phyloP scores from a whole-genome alignment of 441 rosid genomes.

The Hura crepitans region DNA sequence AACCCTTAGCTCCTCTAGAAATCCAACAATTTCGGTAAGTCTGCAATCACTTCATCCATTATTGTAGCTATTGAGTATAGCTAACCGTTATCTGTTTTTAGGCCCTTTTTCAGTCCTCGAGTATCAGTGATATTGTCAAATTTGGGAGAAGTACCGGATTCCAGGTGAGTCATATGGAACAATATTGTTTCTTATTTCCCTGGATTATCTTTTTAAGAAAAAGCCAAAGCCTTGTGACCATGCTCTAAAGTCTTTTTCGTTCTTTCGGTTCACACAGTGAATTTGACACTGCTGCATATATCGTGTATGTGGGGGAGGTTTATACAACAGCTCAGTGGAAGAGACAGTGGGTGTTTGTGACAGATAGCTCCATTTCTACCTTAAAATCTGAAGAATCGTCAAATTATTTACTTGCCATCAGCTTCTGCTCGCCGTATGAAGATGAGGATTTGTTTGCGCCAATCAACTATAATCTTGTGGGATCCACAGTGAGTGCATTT shows the following conservation, averaged over 20 bases:
- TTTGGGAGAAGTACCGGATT: slow-evolving; percentile 75
- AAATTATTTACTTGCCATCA: slow-evolving; percentile 72
- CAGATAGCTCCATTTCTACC: slow-evolving; percentile 55
- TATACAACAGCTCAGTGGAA: slow-evolving; percentile 45
- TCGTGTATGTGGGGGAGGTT: slow-evolving; percentile 77
- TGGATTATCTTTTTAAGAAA: background rate
- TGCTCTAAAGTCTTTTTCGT: background rate
- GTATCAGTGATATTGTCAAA: slow-evolving; percentile 46
- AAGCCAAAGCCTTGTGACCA: background rate
- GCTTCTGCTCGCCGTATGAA: slow-evolving; percentile 54
- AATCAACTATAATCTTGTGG: slow-evolving; percentile 63
- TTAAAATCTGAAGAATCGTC: slow-evolving; percentile 43
- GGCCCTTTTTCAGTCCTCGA: slow-evolving; percentile 85
- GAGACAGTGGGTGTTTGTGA: slow-evolving; percentile 92
- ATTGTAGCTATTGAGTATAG: slow-evolving; percentile 16
- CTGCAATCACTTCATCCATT: slow-evolving; percentile 19
- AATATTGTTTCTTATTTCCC: slow-evolving; percentile 5
- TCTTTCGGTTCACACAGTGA: slow-evolving; percentile 46
- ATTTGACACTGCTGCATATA: slow-evolving; percentile 73
- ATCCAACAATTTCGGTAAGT: slow-evolving; percentile 57
- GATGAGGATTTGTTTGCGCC: slow-evolving; percentile 48
- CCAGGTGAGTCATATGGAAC: slow-evolving; percentile 46
- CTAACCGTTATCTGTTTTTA: slow-evolving; percentile 31
- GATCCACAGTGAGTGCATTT: slow-evolving; percentile 58
- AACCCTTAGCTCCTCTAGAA: slow-evolving; percentile 48